Conservation (phyloP, 768 basidiomycete genomes). For the Kwoniella heveanensis region DNA sequence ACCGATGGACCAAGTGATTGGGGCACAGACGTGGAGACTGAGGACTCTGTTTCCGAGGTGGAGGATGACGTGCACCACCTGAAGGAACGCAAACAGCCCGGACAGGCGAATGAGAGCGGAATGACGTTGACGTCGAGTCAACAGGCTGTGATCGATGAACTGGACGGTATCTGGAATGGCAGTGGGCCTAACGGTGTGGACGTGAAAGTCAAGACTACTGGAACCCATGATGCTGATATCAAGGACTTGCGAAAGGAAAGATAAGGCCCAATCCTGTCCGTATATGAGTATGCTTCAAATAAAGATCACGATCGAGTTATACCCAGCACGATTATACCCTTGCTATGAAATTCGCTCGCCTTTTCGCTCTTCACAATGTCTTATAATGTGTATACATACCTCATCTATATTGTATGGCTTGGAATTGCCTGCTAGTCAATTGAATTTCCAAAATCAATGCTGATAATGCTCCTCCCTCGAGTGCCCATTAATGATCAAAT, state of each 20-base stretch:
- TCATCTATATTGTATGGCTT: constrained; percentile 4
- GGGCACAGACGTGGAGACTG: constrained; percentile 33
- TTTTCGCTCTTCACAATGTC: not conserved
- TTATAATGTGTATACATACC: not conserved
- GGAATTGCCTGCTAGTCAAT: too few species aligned
- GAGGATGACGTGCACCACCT: constrained; percentile 27
- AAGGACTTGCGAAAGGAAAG: too few species aligned
- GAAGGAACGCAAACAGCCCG: constrained; percentile 1
- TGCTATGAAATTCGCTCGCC: too few species aligned
- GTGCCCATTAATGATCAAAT: too few species aligned
- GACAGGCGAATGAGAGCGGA: not conserved
- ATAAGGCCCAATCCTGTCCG: too few species aligned
- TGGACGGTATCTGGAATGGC: constrained; percentile 21
- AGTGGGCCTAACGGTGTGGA: too few species aligned
- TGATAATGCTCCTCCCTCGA: too few species aligned
- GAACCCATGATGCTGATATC: not conserved
- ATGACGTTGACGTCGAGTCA: not conserved
- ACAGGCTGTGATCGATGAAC: constrained; percentile 10
- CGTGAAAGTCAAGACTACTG: too few species aligned
- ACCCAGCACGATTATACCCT: constrained; percentile 20
- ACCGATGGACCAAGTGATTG: constrained; percentile 25
- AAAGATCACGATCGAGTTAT: too few species aligned
- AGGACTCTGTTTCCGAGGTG: constrained; percentile 36
- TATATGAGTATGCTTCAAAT: too few species aligned
- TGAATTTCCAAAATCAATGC: too few species aligned